These are phyloP conservation scores for Candida sonorensis DNA, from an alignment of 805 yeast species.

Conservation along the genomic window DNA sequence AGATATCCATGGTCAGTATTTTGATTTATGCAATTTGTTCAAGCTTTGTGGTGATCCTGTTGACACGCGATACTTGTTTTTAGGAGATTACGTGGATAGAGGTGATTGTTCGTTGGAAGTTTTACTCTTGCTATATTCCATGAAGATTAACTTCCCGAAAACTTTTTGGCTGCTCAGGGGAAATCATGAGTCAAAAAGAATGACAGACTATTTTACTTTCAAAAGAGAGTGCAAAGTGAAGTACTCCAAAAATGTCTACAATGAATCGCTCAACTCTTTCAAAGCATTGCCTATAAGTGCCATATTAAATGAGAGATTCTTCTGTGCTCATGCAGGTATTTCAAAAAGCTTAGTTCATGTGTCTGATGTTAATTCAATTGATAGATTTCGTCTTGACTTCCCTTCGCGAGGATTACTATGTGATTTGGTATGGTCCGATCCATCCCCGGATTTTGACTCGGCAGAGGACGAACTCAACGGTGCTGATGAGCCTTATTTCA, in stretches of 20 bases:
- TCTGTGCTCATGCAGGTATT: conserved; percentile 94
- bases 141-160: conserved; percentile 69
- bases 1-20: conserved; percentile 95
- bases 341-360: conserved; percentile 73
- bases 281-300: conserved; percentile 89
- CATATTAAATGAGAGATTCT: conserved; percentile 83
- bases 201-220: conserved; percentile 92
- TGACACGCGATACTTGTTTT: conserved; percentile 66
- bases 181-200: conserved; percentile 89
- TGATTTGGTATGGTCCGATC: conserved; percentile 94
- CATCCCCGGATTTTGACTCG: conserved; percentile 77
- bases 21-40: conserved; percentile 80
- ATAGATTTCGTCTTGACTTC: conserved; percentile 76
- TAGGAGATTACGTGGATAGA: conserved; percentile 95
- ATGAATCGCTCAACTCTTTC: conserved; percentile 69
- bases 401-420: conserved; percentile 92
- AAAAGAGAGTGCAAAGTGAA: conserved; percentile 85
- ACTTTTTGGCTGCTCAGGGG: conserved; percentile 83
- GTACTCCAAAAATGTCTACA: conserved; percentile 60
- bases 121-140: conserved; percentile 64
- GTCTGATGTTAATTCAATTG: conserved; percentile 59
- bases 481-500: conserved; percentile 37
- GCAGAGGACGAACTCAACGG: conserved; percentile 25
- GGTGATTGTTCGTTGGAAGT: conserved; percentile 91
- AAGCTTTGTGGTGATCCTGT: conserved; percentile 90